Base-by-base conservation (phyloP, 495 filamentous ascomycete genomes). In the Neurospora sp. region DNA sequence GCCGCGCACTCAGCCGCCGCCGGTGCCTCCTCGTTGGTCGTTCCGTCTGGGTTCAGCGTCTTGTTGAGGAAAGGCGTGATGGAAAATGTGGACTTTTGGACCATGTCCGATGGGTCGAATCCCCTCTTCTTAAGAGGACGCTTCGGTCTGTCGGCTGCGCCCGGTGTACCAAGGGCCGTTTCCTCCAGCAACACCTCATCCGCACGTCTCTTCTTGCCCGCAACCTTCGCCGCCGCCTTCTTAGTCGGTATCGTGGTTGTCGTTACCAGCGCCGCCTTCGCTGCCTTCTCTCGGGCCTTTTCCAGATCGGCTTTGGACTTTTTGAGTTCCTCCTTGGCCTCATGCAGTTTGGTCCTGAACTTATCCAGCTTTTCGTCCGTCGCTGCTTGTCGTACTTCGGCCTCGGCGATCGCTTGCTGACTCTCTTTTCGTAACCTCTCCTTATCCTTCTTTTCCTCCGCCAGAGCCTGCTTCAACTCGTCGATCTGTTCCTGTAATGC, bases 1-100 rank as follows among this genome's bases (percentile, higher is more conserved):
- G 69, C 46, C 12, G 37, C 38, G 5, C 38, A 27, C 20, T 27
- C 69, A 14, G 35, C 71, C 46, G 37, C 12, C 14, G 48, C 16
- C 27, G 48, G 37, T 39, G 35, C 53, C 10, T 75, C 74, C 39
- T 73, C 42, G 4, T 70, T 69, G 53, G 53, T 65, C 7, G 27
- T 65, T 16, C 53, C 53, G 14, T 65, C 59, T 70, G 82, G 81
- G 76, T 84, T 90, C 53, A 87, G 84, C 8, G 91, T 92, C 70
- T 92, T 90, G 82, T 95, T 96, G 39, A 98, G 82, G 80, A 94
- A 96, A 1, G 94, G 94, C 2, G 94, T 98, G 74, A 98, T 94
- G 12, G 93, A 96, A 78, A 98, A 98, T 22, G 86, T 89, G 1
- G 94, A 97, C 80, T 97, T 97, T 74, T 96, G 93, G 35, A 92